phyloP scores from a whole-genome alignment of 768 basidiomycete genomes.

The Agrocybe chaxingu region DNA sequence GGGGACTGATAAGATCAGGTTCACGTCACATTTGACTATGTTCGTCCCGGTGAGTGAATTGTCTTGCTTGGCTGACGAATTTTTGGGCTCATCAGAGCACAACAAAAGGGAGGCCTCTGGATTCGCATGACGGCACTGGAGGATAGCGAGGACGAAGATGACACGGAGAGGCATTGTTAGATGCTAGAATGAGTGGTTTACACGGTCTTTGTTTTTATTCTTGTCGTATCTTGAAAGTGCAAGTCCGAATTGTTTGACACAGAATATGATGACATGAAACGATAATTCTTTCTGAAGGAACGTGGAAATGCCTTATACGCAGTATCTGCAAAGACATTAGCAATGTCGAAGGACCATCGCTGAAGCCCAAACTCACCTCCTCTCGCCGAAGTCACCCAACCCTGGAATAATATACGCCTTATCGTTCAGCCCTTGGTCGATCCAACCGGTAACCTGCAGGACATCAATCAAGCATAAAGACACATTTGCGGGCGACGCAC shows the following conservation, averaged over 20 bases:
- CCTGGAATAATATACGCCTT: slow-evolving; percentile 91
- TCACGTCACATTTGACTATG: slow-evolving; percentile 40
- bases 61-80: slow-evolving; percentile 6
- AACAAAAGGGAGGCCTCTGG: slow-evolving; percentile 28
- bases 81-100: background rate
- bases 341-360: background rate
- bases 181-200: too few species aligned
- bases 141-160: background rate
- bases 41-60: slow-evolving; percentile 26
- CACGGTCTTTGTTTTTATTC: too few species aligned
- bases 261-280: background rate
- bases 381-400: slow-evolving; percentile 95
- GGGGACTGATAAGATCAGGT: slow-evolving; percentile 36
- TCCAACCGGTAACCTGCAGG: slow-evolving; percentile 89
- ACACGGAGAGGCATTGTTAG: too few species aligned
- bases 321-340: slow-evolving; percentile 5
- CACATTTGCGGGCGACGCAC: slow-evolving; percentile 39
- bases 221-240: background rate
- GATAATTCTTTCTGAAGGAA: background rate
- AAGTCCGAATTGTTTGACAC: background rate
- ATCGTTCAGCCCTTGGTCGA: slow-evolving; percentile 89
- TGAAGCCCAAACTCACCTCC: slow-evolving; percentile 49
- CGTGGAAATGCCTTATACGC: slow-evolving; percentile 3
- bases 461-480: background rate
- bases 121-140: slow-evolving; percentile 23